A percentile compares a stretch with the other conserved stretches of the same genome.
Conservation (phyloP, 208 protist genomes). For the Acanthamoeba castellanii region DNA sequence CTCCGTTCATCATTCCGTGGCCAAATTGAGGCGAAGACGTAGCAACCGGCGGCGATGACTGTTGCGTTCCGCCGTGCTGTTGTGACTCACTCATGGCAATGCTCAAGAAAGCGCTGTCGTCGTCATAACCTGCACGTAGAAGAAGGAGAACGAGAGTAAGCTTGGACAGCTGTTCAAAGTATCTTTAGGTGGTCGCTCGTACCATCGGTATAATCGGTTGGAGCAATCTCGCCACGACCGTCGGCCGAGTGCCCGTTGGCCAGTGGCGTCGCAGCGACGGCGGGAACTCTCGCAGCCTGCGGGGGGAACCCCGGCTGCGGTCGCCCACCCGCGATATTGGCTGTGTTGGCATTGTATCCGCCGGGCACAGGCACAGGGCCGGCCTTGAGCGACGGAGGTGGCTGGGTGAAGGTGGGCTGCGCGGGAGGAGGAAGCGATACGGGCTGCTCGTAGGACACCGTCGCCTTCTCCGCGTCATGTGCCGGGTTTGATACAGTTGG, state of each 20-base stretch:
- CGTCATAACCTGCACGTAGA: background rate
- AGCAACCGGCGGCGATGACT: background rate
- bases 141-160: background rate
- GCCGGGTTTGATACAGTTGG: background rate
- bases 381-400: background rate
- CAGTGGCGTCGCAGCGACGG: background rate
- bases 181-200: background rate
- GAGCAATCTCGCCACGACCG: background rate
- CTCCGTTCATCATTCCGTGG: background rate
- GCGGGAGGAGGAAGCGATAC: background rate
- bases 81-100: slow-evolving; percentile 8
- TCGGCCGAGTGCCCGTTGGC: background rate
- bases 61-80: background rate
- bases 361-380: background rate
- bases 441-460: background rate
- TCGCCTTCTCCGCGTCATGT: slow-evolving; percentile 32
- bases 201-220: background rate
- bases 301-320: background rate
- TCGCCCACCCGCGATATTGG: background rate
- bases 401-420: background rate
- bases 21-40: background rate
- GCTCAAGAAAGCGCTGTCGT: background rate
- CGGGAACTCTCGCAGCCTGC: background rate
- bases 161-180: background rate
- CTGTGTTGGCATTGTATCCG: slow-evolving; percentile 2